Base-by-base conservation (phyloP, 139 green algal species). In the Chlorella sorokiniana region DNA sequence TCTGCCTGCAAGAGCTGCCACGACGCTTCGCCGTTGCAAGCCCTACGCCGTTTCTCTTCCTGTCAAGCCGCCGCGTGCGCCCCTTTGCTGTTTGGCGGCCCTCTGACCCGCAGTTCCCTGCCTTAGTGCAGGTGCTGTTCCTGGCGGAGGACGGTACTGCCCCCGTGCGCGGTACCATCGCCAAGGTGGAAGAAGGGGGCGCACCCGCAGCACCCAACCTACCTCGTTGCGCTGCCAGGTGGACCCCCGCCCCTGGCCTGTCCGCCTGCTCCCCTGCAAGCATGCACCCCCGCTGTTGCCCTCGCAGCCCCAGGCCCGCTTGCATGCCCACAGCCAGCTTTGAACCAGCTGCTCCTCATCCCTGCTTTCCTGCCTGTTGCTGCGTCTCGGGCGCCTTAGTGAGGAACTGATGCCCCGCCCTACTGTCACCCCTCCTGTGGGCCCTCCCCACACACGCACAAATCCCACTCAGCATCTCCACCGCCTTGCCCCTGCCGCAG, bases 191-290 rank as follows among this genome's bases (percentile, higher is more conserved):
- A 23, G 56, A 48, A n/a, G 52, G 72, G 48, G 23, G 37, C 51
- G 18, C 41, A 68, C 42, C 86, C 86, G 1, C 79, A 79, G 29
- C 88, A 87, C n/a, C 88, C 91, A 20, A 90, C 86, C 37, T 92
- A 93, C 78, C 93, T 92, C 27, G 89, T 93, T 3, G 91, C 91
- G 54, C 82, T 90, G 48, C 68, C 62, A 72, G 38, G 71, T 81
- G 59, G 31, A 52, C n/a, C 8, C 40, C 29, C 3, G 52, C n/a
- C n/a, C 7, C 16, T 5, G 9, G 10, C 52, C 52, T 18, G 10
- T 23, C 52, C 52, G 20, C 3, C 52, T 62, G 52, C 10, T 62
- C n/a, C n/a, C 20, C 52, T 31, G 52, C 52, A 62, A 20, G 52
- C 7, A 20, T 20, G 52, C 52, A n/a, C 52, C 7, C 52, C 6